Evolutionary conservation across 192 early-diverging fungal species (phyloP), one percentile per base, ranked within the genome.

Genomic region (Backusella australiensis): DNA sequence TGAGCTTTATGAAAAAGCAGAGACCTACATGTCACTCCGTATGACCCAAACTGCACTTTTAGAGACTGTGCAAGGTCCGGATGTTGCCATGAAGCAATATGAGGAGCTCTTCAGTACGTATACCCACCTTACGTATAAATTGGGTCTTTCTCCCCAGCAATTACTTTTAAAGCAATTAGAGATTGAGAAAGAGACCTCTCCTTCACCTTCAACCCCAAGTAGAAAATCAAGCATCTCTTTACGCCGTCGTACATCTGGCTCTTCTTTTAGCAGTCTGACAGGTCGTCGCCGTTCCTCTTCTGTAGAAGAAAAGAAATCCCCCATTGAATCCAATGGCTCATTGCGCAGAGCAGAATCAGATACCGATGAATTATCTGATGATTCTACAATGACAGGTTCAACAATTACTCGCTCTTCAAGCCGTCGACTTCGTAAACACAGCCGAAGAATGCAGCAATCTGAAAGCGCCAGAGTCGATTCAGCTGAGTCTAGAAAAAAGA

Each of bases 1-100:
- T 41, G 86, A 88, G 42, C 80, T 81, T 11, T 74, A 86, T 23
- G 73, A 84, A 46, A 90, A 89, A 14, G 80, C 85, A 6, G 88
- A 90, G 34, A 73, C 85, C 0, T 74, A 74, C 19, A 35, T 74
- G 21, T 65, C 72, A 26, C 56, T 41, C 7, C 72, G 72, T 38
- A 66, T 74, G 72, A 39, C 72, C 2, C 72, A 74, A 63, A 14
- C 59, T 2, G 34, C 23, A 3, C 26, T 74, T 14, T 34, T 35
- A 23, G 72, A 74, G 23, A 74, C 80, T 4, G 66, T 92, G 5
- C 81, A 88, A 56, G 82, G 79, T 9, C 89, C 91, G 36, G 86
- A 65, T 23, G 17, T 36, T 39, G 21, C 59, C 2, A 56, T 74
- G 52, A 56, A 74, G 17, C 72, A 65, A 21, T 74, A 74, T 1